Base-by-base conservation (phyloP, 1,284 basidiomycete genomes). In the Irpex sp. region DNA sequence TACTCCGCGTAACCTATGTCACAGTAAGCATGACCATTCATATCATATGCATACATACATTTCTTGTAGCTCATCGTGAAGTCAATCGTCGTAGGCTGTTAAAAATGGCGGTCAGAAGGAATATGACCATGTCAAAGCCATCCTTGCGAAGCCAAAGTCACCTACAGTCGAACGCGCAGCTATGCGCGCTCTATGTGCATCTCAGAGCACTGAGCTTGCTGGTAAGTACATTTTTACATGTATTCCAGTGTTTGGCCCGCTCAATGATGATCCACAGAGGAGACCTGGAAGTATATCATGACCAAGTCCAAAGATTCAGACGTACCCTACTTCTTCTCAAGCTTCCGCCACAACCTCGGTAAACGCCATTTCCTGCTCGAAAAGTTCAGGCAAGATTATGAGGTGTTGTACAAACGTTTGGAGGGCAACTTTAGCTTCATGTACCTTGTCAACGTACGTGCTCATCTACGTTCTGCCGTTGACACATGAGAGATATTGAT, bases 141-240 rank as follows among this genome's bases (percentile, higher is more conserved):
- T 95, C 40, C 88, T 89, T 74, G 82, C 86, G 72, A 87, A 91
- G 63, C 87, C 91, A 4, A 82, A 83, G 69, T 92, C 92, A 31
- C 90, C 94, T 0, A 84, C 85, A 1, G 82, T 86, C 52, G 84
- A 85, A 68, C 83, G 85, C 65, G 81, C 88, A 63, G 86, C 89
- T 54, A 86, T 95, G 91, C 17, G 55, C n/a, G 67, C 64, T 4
- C 55, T 68, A 60, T 57, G 60, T 4, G 57, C 62, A 11, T 15
- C 59, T 7, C 44, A 63, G 48, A 63, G 63, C 34, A 8, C 40
- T 34, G 47, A 47, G 4, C 58, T 66, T 11, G 59, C 40, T 5
- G 63, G 63, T 64, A 34, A 58, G 63, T 19, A 13, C 21, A 31
- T 36, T n/a, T 40, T 5, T 17, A 40, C 11, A 6, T 17, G 17